phyloP scores from a whole-genome alignment of 352 stramenopile genomes.

The Phytophthora ramorum region DNA sequence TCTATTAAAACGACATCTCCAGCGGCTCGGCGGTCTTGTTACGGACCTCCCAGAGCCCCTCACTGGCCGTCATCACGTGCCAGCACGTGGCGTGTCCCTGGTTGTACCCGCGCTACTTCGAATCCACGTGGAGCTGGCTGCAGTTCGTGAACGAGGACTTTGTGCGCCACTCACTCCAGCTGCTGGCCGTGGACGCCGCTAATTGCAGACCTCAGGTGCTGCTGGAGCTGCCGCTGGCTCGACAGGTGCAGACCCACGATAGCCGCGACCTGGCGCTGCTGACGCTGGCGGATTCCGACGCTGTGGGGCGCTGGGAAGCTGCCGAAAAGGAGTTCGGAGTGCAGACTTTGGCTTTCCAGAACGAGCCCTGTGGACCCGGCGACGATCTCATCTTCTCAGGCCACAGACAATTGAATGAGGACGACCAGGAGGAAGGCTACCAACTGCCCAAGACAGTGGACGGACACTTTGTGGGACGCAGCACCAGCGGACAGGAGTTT shows the following conservation, averaged over 20 bases:
- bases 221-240: constrained; percentile 58
- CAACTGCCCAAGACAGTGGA: constrained; percentile 53
- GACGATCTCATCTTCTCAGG: constrained; percentile 60
- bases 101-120: constrained; percentile 81
- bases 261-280: constrained; percentile 70
- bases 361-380: constrained; percentile 30
- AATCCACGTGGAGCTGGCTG: constrained; percentile 83
- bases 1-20: constrained; percentile 6
- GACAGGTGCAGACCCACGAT: constrained; percentile 60
- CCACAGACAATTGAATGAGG: constrained; percentile 35
- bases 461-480: constrained; percentile 71
- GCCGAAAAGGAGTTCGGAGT: constrained; percentile 41
- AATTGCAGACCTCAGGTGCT: constrained; percentile 45
- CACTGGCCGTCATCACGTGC: constrained; percentile 65
- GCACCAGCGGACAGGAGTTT: constrained; percentile 68
- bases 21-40: constrained; percentile 74
- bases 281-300: constrained; percentile 44
- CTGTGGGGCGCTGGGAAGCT: constrained; percentile 28
- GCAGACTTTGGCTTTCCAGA: constrained; percentile 43
- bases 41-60: constrained; percentile 3
- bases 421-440: constrained; percentile 18
- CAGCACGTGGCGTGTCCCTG: constrained; percentile 86
- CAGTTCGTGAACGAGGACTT: constrained; percentile 83
- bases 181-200: constrained; percentile 41
- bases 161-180: constrained; percentile 71